A percentile compares a stretch with the other conserved stretches of the same genome.
These are phyloP conservation scores for Taiozyma sp. DNA, from an alignment of 1,139 yeast genomes.

Conservation along the genomic window DNA sequence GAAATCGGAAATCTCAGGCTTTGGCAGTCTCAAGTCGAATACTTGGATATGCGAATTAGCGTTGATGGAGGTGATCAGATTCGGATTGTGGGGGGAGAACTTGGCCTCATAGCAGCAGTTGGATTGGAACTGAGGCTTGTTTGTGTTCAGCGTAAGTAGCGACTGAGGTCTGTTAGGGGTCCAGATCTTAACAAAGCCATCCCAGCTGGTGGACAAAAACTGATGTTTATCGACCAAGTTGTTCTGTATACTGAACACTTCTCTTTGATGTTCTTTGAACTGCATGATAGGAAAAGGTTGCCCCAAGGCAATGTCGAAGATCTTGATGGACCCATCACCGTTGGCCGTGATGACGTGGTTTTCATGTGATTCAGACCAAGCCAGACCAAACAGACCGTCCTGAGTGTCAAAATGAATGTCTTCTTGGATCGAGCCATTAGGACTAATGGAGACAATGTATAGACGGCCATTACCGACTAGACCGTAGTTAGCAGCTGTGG, in stretches of 20 bases:
- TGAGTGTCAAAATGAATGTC: conserved; percentile 79
- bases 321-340: conserved; percentile 85
- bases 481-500: conserved; percentile 90
- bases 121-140: conserved; percentile 19
- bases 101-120: conserved; percentile 74
- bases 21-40: conserved; percentile 79
- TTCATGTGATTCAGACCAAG: conserved; percentile 91
- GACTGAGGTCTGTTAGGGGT: conserved; percentile 59
- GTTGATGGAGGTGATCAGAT: conserved; percentile 66
- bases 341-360: conserved; percentile 79
- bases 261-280: conserved; percentile 76
- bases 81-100: conserved; percentile 84
- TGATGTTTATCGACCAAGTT: conserved; percentile 69
- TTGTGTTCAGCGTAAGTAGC: conserved; percentile 45
- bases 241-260: conserved; percentile 89
- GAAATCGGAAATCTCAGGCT: conserved; percentile 49
- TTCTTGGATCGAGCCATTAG: conserved; percentile 54
- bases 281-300: conserved; percentile 66
- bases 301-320: conserved; percentile 70
- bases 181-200: conserved; percentile 78
- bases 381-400: conserved; percentile 83
- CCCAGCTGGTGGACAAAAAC: conserved; percentile 87
- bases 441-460: conserved; percentile 61
- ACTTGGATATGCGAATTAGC: conserved; percentile 75
- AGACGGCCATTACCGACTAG: conserved; percentile 91